Conservation (phyloP, 2,329 filamentous ascomycete species). For the Teratosphaeriaceae sp. region DNA sequence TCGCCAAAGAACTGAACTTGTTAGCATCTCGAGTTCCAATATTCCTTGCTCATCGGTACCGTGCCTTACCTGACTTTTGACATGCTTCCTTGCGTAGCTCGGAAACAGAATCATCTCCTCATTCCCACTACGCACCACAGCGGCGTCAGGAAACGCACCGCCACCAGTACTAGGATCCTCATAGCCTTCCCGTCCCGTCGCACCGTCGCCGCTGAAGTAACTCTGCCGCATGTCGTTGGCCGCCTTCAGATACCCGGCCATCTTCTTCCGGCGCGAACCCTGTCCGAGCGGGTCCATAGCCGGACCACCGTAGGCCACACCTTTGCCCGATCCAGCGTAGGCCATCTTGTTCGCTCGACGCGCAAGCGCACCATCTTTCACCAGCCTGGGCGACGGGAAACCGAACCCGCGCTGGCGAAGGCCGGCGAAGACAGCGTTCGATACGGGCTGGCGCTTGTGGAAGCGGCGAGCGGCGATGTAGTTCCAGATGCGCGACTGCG, state of each 20-base stretch:
- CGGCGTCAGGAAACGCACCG: constrained; percentile 75
- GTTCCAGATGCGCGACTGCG: constrained; percentile 68
- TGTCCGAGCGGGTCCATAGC: constrained; percentile 36
- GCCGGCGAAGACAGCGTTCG: constrained; percentile 25
- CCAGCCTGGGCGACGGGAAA: constrained; percentile 23
- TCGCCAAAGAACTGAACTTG: constrained; percentile 1
- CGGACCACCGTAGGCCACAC: constrained; percentile 29
- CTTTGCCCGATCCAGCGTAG: constrained; percentile 16
- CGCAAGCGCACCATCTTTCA: constrained; percentile 28
- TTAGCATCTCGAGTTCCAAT: not conserved
- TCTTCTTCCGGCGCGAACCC: constrained; percentile 69
- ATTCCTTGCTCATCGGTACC: not conserved
- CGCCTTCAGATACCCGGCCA: constrained; percentile 66
- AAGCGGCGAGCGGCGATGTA: constrained; percentile 28
- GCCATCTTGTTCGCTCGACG: constrained; percentile 25
- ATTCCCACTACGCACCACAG: constrained; percentile 70
- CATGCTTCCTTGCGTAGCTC: constrained; percentile 76
- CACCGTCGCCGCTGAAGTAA: constrained; percentile 42
- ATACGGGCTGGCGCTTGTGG: constrained; percentile 34
- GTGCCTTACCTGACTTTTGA: constrained; percentile 40
- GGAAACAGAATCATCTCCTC: constrained; percentile 96
- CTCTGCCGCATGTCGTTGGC: constrained; percentile 65
- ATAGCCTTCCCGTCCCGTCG: constrained; percentile 13
- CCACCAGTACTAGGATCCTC: constrained; percentile 15
- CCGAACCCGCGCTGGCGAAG: constrained; percentile 8